Base-by-base conservation (phyloP, 345 rosid species). In the Gossypioides kirkii region DNA sequence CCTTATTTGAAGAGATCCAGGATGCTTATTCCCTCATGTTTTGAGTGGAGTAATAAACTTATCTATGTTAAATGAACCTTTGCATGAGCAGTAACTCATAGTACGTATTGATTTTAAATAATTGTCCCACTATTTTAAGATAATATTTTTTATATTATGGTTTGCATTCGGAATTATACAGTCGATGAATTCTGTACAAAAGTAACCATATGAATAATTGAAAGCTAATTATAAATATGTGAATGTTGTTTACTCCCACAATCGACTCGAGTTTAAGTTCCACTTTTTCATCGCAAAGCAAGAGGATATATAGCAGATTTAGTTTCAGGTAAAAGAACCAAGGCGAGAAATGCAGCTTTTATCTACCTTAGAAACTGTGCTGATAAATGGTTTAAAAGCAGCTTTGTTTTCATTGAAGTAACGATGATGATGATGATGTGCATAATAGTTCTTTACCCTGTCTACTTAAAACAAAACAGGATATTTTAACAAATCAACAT, bases 11-110 rank as follows among this genome's bases (percentile, higher is more conserved):
- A 32, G 38, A 32, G 38, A 32, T 32, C 0, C 6, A 32, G 6
- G 38, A n/a, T n/a, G n/a, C n/a, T 72, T 47, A 74, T 74, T 67
- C 49, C 73, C 58, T 70, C 0, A 68, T 26, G 58, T 66, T 66
- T 66, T 68, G 3, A 4, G 25, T 8, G n/a, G 3, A 32, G 6
- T 32, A 32, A 53, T 25, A 26, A 67, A 25, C 71, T 47, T 47
- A 67, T 25, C 42, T 4, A 25, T 14, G 56, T 67, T 67, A 67
- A 67, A 67, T 61, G 66, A 42, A 61, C 46, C 66, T n/a, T 61
- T 36, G 46, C 46, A 61, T 61, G 28, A 9, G 20, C 56, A 67
- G 22, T 25, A 67, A 67, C 13, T 25, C 8, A 18, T 20, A 10
- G 69, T 18, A 41, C 69, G 10, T 41, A 41, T 63, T 41, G 5